A percentile compares a stretch with the other conserved stretches of the same genome.
These are phyloP conservation scores for Rosellinia necatrix DNA, from an alignment of 2,329 filamentous ascomycete species.

Conservation along the genomic window DNA sequence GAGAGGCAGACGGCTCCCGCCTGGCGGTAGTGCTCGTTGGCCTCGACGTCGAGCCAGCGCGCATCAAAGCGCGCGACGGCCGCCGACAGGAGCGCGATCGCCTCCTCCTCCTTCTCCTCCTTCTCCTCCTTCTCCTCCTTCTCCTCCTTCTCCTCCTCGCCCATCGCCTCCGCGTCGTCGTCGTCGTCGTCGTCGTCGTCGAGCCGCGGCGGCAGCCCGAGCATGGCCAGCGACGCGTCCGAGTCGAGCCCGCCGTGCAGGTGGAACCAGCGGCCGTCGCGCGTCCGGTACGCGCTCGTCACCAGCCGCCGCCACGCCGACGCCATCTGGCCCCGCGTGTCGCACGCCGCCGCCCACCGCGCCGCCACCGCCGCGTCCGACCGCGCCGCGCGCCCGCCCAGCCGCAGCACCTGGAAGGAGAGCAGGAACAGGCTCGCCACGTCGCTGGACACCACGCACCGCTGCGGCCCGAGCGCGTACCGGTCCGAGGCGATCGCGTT, in stretches of 20 bases:
- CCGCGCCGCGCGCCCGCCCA: constrained; percentile 33
- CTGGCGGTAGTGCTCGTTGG: constrained; percentile 42
- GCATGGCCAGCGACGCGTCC: constrained; percentile 39
- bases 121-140: too few relatives aligned
- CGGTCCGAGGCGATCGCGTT: constrained; percentile 35
- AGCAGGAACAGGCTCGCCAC: constrained; percentile 39
- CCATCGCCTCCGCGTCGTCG: too few relatives aligned
- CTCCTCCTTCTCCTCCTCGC: too few relatives aligned
- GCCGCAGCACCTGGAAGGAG: constrained; percentile 36
- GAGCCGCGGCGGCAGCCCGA: constrained; percentile 37
- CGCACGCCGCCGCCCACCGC: constrained; percentile 33
- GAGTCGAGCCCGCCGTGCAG: constrained; percentile 43
- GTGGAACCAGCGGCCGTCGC: constrained; percentile 43
- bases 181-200: constrained; percentile 33
- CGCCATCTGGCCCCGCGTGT: constrained; percentile 33
- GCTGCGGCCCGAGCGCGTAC: constrained; percentile 31
- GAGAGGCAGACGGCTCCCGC: constrained; percentile 42
- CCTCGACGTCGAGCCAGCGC: constrained; percentile 38
- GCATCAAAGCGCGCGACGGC: constrained; percentile 36
- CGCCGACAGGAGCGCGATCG: constrained; percentile 34
- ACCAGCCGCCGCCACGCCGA: constrained; percentile 41
- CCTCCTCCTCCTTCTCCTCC: too few relatives aligned
- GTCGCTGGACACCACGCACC: constrained; percentile 38
- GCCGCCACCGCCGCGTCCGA: constrained; percentile 31
- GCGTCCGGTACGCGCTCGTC: constrained; percentile 43